Evolutionary conservation across 139 green algal species (phyloP), one percentile per base, ranked within the genome.

Genomic region (Spirogloea muscicola): DNA sequence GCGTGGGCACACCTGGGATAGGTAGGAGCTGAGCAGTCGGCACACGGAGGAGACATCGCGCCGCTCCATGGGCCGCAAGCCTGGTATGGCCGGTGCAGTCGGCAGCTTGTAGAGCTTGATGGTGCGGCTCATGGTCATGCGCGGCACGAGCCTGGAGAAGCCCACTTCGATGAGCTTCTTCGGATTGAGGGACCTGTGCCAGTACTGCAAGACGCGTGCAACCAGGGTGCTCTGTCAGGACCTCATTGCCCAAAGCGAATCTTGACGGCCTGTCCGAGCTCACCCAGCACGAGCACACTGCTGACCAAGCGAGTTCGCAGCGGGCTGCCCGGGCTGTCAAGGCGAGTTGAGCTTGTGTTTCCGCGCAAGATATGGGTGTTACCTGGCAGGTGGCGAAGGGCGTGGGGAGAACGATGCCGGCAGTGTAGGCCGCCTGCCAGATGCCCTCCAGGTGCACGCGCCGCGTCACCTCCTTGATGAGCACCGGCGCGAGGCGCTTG

Each of bases 401-500:
- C 77, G 89, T 94, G 36, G 94, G 94, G 68, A 98, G 86, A 44
- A 98, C 86, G 27, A 96, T 90, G 21, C 94, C 94, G 10, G 94
- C 94, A 0, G 94, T 98, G 86, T 98, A 98, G 13, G 86, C 88
- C 1, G 94, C 94, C 84, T 98, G 93, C 92, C 91, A 97, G 64
- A 96, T 93, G 70, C 86, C 80, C 10, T 70, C 57, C 75, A 93
- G 71, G 86, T 97, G 95, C 27, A 97, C 90, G 0, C 91, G 73
- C 49, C 92, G 74, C 13, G 91, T 96, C 70, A 97, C 91, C 84
- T 96, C 91, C 85, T 95, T 96, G 86, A 98, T 98, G n/a, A 99
- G 87, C 55, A 98, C 87, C 3, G 94, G 94, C 31, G 94, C 92
- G 3, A 99, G 88, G 3, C 94, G 88, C 82, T 97, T 98, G 62